These are phyloP conservation scores for Abrus precatorius DNA, from an alignment of 306 rosid species.

Conservation along the genomic window DNA sequence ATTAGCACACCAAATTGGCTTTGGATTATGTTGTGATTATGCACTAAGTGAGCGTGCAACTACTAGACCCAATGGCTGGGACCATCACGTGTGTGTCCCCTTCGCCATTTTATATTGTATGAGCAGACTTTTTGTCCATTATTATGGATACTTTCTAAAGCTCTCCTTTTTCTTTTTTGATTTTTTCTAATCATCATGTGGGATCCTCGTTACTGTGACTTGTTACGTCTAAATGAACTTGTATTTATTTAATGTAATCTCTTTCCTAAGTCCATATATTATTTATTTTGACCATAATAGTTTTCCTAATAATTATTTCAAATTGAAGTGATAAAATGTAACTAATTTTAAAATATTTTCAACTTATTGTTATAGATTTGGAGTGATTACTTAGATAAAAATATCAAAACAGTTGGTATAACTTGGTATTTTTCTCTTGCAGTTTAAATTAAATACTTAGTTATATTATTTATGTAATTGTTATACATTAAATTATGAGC, in stretches of 20 bases:
- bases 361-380: background rate
- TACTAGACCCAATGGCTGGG: slow-evolving; percentile 32
- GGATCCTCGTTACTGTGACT: background rate
- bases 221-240: background rate
- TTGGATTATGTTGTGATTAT: slow-evolving; percentile 46
- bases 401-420: background rate
- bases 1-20: slow-evolving; percentile 22
- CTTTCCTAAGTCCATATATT: background rate
- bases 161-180: background rate
- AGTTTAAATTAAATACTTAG: background rate
- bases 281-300: background rate
- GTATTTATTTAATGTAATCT: background rate
- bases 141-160: background rate
- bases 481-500: background rate
- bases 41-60: slow-evolving; percentile 52
- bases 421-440: background rate
- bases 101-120: slow-evolving; percentile 13
- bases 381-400: background rate
- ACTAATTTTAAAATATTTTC: background rate
- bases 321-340: background rate
- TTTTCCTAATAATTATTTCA: background rate
- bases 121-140: slow-evolving; percentile 29
- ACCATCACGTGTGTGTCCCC: slow-evolving; percentile 48
- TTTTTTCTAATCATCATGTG: background rate
- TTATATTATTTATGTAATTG: background rate